Evolutionary conservation across 768 basidiomycete genomes (phyloP).

Genomic region (Hortiboletus campestris): DNA sequence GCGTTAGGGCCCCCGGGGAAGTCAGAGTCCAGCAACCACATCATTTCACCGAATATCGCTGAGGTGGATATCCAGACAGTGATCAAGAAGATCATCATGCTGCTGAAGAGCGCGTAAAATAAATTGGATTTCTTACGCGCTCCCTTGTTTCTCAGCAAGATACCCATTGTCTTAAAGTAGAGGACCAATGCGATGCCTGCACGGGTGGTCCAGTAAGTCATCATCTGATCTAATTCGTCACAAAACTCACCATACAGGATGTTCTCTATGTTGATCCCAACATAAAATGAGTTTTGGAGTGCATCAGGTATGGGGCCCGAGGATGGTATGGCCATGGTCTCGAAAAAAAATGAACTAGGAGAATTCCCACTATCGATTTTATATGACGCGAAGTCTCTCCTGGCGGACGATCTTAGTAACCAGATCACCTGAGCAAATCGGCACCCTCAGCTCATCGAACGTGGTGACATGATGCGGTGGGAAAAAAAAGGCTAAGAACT

Average conservation of each 20-base stretch:
- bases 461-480: too few relatives aligned
- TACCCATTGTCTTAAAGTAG: slow-evolving; percentile 22
- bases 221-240: background rate
- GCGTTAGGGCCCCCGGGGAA: slow-evolving; percentile 36
- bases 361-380: background rate
- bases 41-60: slow-evolving; percentile 26
- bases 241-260: slow-evolving; percentile 24
- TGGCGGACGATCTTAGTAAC: background rate
- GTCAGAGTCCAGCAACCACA: slow-evolving; percentile 36
- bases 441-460: too few relatives aligned
- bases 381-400: slow-evolving; percentile 1
- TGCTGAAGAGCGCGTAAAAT: slow-evolving; percentile 29
- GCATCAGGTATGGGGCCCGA: background rate
- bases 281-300: slow-evolving; percentile 15
- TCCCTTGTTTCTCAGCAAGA: slow-evolving; percentile 3
- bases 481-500: too few relatives aligned
- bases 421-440: too few relatives aligned
- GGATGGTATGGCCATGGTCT: background rate
- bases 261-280: slow-evolving; percentile 18
- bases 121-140: slow-evolving; percentile 4
- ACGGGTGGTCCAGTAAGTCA: background rate
- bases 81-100: slow-evolving; percentile 24
- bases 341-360: background rate
- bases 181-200: slow-evolving; percentile 24
- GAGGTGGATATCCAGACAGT: slow-evolving; percentile 29